Percentiles rank a stretch among this genome's conserved stretches.
Conservation (phyloP, 495 filamentous ascomycete species). For the Hyaloscypha bicolor region DNA sequence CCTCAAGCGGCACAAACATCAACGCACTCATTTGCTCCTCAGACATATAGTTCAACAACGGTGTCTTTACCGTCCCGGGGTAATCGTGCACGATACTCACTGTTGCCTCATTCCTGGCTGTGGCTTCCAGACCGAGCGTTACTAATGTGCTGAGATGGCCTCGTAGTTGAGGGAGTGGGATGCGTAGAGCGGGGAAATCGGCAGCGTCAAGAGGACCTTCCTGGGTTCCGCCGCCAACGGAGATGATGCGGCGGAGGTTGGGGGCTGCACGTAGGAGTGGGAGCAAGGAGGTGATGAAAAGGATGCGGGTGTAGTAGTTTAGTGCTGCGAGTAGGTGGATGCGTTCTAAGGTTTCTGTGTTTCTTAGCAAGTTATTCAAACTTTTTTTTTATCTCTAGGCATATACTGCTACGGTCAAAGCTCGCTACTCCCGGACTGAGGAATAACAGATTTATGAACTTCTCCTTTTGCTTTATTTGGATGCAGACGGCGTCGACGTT, state of each 20-base stretch:
- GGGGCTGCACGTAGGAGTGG: slow-evolving; percentile 53
- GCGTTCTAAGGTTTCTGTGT: slow-evolving; percentile 54
- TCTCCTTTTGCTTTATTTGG: slow-evolving; percentile 26
- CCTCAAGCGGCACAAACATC: slow-evolving; percentile 38
- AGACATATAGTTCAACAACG: slow-evolving; percentile 30
- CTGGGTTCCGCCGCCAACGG: slow-evolving; percentile 51
- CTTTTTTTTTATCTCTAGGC: slow-evolving; percentile 29
- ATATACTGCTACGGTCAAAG: slow-evolving; percentile 13
- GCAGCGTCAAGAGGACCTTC: slow-evolving; percentile 53
- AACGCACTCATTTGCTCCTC: background rate
- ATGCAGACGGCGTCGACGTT: slow-evolving; percentile 32
- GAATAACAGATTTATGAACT: slow-evolving; percentile 34
- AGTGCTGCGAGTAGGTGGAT: slow-evolving; percentile 56
- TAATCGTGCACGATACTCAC: slow-evolving; percentile 62
- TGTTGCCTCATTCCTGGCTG: slow-evolving; percentile 48
- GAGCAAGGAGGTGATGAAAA: slow-evolving; percentile 65
- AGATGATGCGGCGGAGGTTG: slow-evolving; percentile 58
- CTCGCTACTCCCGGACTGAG: slow-evolving; percentile 24
- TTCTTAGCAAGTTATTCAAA: background rate
- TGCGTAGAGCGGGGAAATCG: slow-evolving; percentile 46
- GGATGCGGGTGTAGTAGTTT: slow-evolving; percentile 62
- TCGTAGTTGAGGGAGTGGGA: slow-evolving; percentile 35
- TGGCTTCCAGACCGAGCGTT: slow-evolving; percentile 51
- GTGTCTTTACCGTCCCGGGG: slow-evolving; percentile 55
- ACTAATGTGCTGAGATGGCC: slow-evolving; percentile 52